phyloP scores from a whole-genome alignment of 495 filamentous ascomycete species.

The Podospora sp. region DNA sequence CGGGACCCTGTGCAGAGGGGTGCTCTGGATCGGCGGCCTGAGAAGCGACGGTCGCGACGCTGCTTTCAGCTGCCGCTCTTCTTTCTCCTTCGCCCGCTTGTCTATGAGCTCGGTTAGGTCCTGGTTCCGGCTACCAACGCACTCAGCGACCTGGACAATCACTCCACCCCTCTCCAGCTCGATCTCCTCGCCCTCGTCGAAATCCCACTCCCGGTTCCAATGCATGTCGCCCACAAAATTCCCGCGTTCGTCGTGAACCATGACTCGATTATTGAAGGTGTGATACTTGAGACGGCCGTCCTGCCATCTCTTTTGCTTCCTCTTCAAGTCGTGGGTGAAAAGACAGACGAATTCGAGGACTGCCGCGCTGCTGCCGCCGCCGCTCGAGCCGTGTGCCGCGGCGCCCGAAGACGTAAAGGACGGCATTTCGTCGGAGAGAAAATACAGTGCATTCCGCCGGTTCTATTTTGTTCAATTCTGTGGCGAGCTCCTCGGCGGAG shows the following conservation, averaged over 20 bases:
- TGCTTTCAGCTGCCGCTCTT: conserved; percentile 44
- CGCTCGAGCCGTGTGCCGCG: neutral
- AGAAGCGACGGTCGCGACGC: conserved; percentile 31
- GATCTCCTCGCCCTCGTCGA: conserved; percentile 78
- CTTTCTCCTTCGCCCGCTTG: conserved; percentile 59
- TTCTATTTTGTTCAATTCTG: too few species aligned
- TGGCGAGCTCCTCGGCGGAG: too few species aligned
- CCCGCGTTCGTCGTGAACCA: conserved; percentile 82
- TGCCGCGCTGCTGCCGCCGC: conserved; percentile 49
- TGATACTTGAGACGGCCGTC: conserved; percentile 88
- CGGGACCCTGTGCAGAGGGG: conserved; percentile 9
- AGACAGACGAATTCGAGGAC: conserved; percentile 82
- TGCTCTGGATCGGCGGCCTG: conserved; percentile 18
- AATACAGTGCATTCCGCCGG: neutral
- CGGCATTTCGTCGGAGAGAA: conserved; percentile 22
- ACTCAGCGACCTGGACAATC: conserved; percentile 78
- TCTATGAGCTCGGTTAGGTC: conserved; percentile 74
- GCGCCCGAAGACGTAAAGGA: conserved; percentile 26
- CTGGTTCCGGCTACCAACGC: conserved; percentile 68
- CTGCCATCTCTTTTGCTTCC: conserved; percentile 90
- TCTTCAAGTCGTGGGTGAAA: conserved; percentile 79
- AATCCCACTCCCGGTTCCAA: conserved; percentile 67
- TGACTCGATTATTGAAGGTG: conserved; percentile 86
- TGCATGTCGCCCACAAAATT: conserved; percentile 86
- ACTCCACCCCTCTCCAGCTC: conserved; percentile 72